Evolutionary conservation across 2,329 filamentous ascomycete species (phyloP), one percentile per base, ranked within the genome.

Genomic region (Hypoxylon sp.): DNA sequence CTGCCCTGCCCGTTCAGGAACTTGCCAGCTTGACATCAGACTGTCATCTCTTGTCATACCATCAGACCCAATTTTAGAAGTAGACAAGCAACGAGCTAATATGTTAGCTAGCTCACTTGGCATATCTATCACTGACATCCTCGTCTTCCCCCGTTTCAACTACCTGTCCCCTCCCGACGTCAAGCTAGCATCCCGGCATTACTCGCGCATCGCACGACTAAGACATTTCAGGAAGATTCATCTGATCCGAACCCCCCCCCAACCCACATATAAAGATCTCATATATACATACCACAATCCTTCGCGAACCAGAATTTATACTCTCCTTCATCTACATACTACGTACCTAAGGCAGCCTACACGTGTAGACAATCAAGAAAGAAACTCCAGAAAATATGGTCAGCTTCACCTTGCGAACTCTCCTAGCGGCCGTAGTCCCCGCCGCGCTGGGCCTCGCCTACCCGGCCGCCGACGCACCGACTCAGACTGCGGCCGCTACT

Each of bases 61-160:
- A 63, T 68, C 27, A 60, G 48, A 32, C 35, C 61, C 65, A 57
- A 54, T 63, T 68, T 63, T 70, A 68, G 68, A 65, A 68, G 19
- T 39, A 47, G 52, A 61, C 52, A 63, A 64, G 46, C 24, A 48
- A 48, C 24, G 27, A 27, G 21, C 21, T 29, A 29, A 11, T 3
- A 21, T 17, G n/a, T n/a, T 15, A 42, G n/a, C 46, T 24, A 50
- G 47, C 37, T 60, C 51, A 59, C 53, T 67, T 52, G 56, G 54
- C 54, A 68, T 67, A 65, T 65, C 68, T 68, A 63, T 51, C 29
- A 11, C 48, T 42, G 24, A 65, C 58, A 21, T n/a, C 29, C 46
- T 35, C 11, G 48, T 17, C n/a, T 27, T 27, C 2, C 24, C 21
- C 17, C 44, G 37, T 8, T 19, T 66, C 29, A 31, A 31, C 15